These are phyloP conservation scores for Elaeis guineensis DNA, from an alignment of 176 grass and related monocot genomes.

Conservation along the genomic window DNA sequence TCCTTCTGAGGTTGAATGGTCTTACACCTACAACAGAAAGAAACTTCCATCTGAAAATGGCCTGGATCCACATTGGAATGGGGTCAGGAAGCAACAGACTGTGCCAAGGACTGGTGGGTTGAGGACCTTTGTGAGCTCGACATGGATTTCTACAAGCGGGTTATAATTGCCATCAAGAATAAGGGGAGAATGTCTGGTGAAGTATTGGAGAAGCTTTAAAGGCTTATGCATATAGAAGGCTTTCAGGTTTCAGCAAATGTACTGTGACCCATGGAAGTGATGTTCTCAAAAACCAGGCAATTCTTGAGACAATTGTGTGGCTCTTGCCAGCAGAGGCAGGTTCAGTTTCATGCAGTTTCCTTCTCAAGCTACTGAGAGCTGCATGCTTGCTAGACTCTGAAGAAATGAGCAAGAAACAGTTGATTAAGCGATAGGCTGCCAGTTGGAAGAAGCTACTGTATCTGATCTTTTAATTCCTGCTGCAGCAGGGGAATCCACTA, in stretches of 20 bases:
- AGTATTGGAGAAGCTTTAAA: slow-evolving; percentile 87
- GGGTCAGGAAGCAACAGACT: slow-evolving; percentile 63
- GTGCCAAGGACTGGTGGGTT: slow-evolving; percentile 97
- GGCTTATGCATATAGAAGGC: slow-evolving; percentile 57
- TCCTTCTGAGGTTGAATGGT: slow-evolving; percentile 87
- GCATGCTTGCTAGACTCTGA: slow-evolving; percentile 58
- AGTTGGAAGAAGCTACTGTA: slow-evolving; percentile 84
- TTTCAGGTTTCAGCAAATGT: slow-evolving; percentile 58
- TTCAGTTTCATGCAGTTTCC: slow-evolving; percentile 75
- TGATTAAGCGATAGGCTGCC: slow-evolving; percentile 63
- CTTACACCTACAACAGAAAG: slow-evolving; percentile 96
- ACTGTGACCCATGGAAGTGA: slow-evolving; percentile 44
- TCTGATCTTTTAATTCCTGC: slow-evolving; percentile 65
- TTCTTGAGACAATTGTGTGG: slow-evolving; percentile 56
- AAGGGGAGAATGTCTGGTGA: slow-evolving; percentile 38
- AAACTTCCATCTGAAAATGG: slow-evolving; percentile 79
- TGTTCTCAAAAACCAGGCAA: slow-evolving; percentile 27
- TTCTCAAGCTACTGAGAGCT: slow-evolving; percentile 73
- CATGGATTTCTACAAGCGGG: slow-evolving; percentile 72
- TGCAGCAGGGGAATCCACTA: slow-evolving; percentile 10
- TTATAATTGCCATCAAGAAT: slow-evolving; percentile 48
- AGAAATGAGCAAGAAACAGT: slow-evolving; percentile 25
- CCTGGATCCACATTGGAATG: slow-evolving; percentile 73
- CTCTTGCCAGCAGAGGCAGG: slow-evolving; percentile 56
- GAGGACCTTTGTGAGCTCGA: slow-evolving; percentile 95